Evolutionary conservation across 2,329 filamentous ascomycete genomes (phyloP).

Genomic region (Pseudogymnoascus sp.): DNA sequence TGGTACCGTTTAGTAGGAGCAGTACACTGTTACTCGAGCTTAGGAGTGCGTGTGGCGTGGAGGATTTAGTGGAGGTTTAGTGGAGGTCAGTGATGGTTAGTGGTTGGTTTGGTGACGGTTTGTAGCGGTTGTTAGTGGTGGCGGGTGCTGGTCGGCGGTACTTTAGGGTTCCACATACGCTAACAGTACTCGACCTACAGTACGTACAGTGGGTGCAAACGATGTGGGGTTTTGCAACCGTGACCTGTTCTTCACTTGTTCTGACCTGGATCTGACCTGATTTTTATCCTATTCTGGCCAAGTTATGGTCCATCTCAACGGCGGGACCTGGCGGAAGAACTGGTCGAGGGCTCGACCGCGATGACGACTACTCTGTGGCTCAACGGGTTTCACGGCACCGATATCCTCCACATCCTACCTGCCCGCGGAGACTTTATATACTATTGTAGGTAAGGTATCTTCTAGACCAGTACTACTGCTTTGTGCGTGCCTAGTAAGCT

Average conservation of each 20-base stretch:
- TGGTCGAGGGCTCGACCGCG: not conserved
- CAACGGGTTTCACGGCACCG: not conserved
- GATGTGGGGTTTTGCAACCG: slow-evolving; percentile 1
- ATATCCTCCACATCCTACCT: not conserved
- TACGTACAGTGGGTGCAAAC: not conserved
- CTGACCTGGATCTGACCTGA: not conserved
- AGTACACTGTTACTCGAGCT: not conserved
- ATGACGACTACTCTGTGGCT: not conserved
- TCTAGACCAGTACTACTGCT: not conserved
- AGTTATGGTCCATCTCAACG: not conserved
- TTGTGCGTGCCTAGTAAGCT: not conserved
- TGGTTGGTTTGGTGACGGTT: not conserved
- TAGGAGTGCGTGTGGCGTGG: not conserved
- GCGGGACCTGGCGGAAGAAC: not conserved
- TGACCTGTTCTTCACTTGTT: not conserved
- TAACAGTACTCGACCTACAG: not conserved
- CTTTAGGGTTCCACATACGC: slow-evolving; percentile 2
- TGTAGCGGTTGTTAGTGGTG: not conserved
- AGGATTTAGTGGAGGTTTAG: not conserved
- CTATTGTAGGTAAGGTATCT: not conserved
- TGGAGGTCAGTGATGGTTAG: not conserved
- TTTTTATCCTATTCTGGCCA: not conserved
- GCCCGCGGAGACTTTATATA: not conserved
- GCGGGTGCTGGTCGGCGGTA: not conserved
- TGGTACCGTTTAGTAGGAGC: not conserved